Percentiles rank a stretch among this genome's conserved stretches.
Evolutionary conservation across 2,329 filamentous ascomycete species (phyloP).

Genomic region (Bipolaris victoriae): DNA sequence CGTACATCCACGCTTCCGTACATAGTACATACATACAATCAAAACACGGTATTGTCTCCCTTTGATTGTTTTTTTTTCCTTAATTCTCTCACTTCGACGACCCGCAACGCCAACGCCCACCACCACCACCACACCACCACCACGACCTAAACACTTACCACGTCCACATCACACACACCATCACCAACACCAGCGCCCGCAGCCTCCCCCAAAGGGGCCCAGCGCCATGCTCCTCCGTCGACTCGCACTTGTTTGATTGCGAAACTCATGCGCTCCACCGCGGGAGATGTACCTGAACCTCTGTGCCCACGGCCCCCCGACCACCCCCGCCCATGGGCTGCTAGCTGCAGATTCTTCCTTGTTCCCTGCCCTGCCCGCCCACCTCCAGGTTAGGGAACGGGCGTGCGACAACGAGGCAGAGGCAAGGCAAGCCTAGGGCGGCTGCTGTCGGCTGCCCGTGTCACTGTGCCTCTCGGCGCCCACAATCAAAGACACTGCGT

Average conservation of each 20-base stretch:
- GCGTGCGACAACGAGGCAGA: not conserved
- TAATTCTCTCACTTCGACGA: slow-evolving; percentile 2
- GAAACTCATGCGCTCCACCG: slow-evolving; percentile 15
- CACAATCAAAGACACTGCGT: slow-evolving; percentile 37
- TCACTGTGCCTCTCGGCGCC: slow-evolving; percentile 32
- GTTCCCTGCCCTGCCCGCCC: slow-evolving; percentile 5
- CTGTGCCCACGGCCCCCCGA: slow-evolving; percentile 21
- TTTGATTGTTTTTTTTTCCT: not conserved
- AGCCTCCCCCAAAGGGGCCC: not conserved
- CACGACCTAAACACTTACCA: not conserved
- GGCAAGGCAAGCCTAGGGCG: slow-evolving; percentile 12
- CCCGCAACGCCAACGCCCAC: not conserved
- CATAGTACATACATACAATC: too few species aligned
- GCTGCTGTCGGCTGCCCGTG: slow-evolving; percentile 39
- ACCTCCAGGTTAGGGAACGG: slow-evolving; percentile 5
- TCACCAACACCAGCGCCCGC: not conserved
- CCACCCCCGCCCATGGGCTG: slow-evolving; percentile 31
- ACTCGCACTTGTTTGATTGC: slow-evolving; percentile 3
- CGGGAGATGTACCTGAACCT: slow-evolving; percentile 44
- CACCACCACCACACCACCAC: not conserved
- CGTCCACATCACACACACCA: not conserved
- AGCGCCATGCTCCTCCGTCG: not conserved
- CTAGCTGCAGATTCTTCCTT: slow-evolving; percentile 28
- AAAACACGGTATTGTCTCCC: too few species aligned
- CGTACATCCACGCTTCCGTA: too few species aligned